Conservation (phyloP, 306 rosid species). For the Cucumis sativus region Cucumber_9930_V3 NC_026659.2:29144501-29145000, state of each 20-base stretch:
- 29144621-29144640: no score
- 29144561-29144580: no score
- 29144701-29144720: no score
- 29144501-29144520: no score
- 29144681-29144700: no score
- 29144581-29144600: no score
- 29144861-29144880: constrained; percentile 91
- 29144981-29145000: constrained; percentile 92
- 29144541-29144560: no score
- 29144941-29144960: constrained; percentile 63
- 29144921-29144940: constrained; percentile 54
- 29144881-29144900: constrained; percentile 92
- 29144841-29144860: constrained; percentile 92
- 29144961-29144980: constrained; percentile 64
- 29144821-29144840: constrained; percentile 93
- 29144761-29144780: constrained; percentile 40
- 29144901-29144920: constrained; percentile 77
- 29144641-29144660: no score
- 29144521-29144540: no score
- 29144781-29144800: constrained; percentile 76
- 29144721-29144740: neutral
- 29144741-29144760: constrained; percentile 40
- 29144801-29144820: constrained; percentile 77
- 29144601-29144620: no score
- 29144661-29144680: no score